These are phyloP conservation scores for Botrytis tulipae DNA, from an alignment of 2,329 filamentous ascomycete genomes.

Conservation along the genomic window DNA sequence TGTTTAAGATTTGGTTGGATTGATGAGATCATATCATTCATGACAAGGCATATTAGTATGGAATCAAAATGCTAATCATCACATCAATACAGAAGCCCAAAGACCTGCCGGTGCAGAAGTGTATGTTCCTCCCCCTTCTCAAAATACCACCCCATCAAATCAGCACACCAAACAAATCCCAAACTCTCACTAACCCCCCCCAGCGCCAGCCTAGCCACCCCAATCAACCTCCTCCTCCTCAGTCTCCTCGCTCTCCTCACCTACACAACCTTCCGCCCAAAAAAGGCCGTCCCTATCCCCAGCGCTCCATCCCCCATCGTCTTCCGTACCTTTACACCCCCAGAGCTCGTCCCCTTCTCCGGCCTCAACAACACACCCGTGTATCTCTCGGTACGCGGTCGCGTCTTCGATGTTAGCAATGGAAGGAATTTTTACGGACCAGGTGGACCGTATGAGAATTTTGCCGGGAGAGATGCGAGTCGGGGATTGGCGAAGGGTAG, in stretches of 20 bases:
- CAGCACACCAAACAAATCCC: neutral
- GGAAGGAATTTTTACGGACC: slow-evolving; percentile 96
- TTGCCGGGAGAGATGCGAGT: slow-evolving; percentile 87
- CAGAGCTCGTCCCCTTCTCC: slow-evolving; percentile 71
- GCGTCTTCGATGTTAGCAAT: slow-evolving; percentile 83
- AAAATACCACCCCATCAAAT: neutral
- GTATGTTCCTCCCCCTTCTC: slow-evolving; percentile 27
- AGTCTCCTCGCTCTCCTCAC: slow-evolving; percentile 56
- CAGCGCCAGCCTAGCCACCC: slow-evolving; percentile 44
- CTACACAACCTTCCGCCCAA: slow-evolving; percentile 54
- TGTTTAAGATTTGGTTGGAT: neutral
- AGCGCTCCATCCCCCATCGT: slow-evolving; percentile 43
- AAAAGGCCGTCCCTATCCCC: slow-evolving; percentile 23
- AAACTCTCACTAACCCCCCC: slow-evolving; percentile 7
- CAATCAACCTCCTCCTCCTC: slow-evolving; percentile 61
- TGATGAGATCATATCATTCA: neutral
- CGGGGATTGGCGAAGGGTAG: slow-evolving; percentile 85
- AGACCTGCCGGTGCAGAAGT: slow-evolving; percentile 34
- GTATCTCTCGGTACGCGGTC: slow-evolving; percentile 86
- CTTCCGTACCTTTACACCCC: slow-evolving; percentile 50
- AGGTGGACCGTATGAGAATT: slow-evolving; percentile 92
- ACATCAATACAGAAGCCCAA: slow-evolving; percentile 35
- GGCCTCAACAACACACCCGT: slow-evolving; percentile 72
- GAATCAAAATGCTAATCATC: slow-evolving; percentile 13
- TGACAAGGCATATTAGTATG: neutral